Base-by-base conservation (phyloP, 305 asterid species). In the Fraxinus sp. region DNA sequence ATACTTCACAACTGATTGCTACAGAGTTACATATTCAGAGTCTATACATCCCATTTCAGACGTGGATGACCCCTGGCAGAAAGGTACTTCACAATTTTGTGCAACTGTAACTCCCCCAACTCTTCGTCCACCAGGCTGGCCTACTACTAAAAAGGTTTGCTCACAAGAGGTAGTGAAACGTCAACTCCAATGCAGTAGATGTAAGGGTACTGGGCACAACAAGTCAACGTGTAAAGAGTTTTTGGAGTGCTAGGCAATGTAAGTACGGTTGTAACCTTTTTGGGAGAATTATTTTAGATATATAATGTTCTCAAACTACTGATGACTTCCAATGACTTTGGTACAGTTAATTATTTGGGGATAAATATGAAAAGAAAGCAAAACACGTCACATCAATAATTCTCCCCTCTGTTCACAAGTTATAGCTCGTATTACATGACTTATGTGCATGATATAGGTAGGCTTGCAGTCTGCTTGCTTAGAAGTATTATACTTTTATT, bases 181-280 rank as follows among this genome's bases (percentile, higher is more conserved):
- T 8, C 97, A 90, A 77, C 94, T 93, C 43, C 97, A 92, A 73
- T 96, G 99, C 87, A 96, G 98, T 84, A 91, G 90, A 82, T 96
- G 99, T 92, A 96, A 94, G 90, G 95, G 93, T 73, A 88, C 92
- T 0, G 99, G 99, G 79, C 99, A 96, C 86, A 96, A 92, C 89
- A 96, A 93, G 88, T 92, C 98, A 46, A 91, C 96, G 62, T 96
- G 99, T 92, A 94, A 92, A 87, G 98, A 92, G 90, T 77, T 91
- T 79, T 68, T 90, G 89, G 95, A 91, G 79, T 84, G 87, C 76
- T 92, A 90, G 88, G 84, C 52, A 76, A 36, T 79, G 86, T 87
- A 85, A 83, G 92, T 91, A 81, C 14, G 68, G 39, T 55, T 22
- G 80, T 74, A 75, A 57, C 66, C 33, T 37, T 74, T 75, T 79